Evolutionary conservation across 176 grass and related monocot genomes (phyloP).

Genomic region (Oryza rufipogon): DNA sequence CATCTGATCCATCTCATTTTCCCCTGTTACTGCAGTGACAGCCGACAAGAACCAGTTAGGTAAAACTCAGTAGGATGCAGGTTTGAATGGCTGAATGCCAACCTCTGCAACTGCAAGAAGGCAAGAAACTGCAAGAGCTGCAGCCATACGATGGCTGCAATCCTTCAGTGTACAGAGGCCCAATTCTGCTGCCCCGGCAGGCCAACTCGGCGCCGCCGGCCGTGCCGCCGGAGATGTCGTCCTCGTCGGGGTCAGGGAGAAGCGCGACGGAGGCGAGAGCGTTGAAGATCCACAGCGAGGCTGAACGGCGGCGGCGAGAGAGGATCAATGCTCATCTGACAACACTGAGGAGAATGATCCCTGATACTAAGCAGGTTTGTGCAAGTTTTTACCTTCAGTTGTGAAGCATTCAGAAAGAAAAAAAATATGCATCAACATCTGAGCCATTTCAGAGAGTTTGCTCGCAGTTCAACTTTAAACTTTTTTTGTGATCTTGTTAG

Average conservation of each 20-base stretch:
- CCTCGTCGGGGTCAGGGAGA: constrained; percentile 43
- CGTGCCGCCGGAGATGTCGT: constrained; percentile 33
- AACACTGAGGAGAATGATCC: constrained; percentile 73
- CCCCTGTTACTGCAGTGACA: neutral
- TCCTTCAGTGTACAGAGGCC: neutral
- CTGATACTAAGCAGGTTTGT: constrained; percentile 72
- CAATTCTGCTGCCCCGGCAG: constrained; percentile 35
- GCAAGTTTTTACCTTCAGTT: neutral
- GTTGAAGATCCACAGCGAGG: constrained; percentile 80
- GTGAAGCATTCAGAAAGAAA: neutral
- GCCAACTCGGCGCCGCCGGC: constrained; percentile 11
- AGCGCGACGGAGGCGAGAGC: constrained; percentile 55
- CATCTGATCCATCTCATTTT: neutral
- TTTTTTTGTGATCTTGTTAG: neutral
- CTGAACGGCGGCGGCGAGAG: constrained; percentile 80
- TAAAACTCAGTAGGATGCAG: neutral
- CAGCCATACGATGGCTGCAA: neutral
- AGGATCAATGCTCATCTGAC: constrained; percentile 86
- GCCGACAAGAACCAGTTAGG: neutral
- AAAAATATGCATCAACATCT: neutral
- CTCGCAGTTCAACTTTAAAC: neutral
- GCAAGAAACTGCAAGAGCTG: neutral
- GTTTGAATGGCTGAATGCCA: constrained; percentile 15
- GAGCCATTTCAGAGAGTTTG: neutral
- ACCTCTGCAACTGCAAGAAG: neutral